These are phyloP conservation scores for Nigrospora sphaerica DNA, from an alignment of 2,329 filamentous ascomycete species.

Conservation along the genomic window DNA sequence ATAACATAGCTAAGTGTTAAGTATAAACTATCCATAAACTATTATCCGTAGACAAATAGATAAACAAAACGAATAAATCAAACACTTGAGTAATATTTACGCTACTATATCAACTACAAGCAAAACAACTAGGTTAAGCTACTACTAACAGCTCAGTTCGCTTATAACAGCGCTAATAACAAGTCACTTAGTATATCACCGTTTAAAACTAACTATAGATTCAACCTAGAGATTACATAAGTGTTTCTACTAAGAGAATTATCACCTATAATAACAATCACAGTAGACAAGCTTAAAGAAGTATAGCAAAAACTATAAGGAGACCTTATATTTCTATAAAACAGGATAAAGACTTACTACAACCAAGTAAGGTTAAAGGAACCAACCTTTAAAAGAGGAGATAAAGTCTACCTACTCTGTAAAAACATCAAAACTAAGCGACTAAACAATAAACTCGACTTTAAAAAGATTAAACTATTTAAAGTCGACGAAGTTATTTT, in stretches of 20 bases:
- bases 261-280: background rate
- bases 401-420: no score
- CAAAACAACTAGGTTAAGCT: no score
- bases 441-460: no score
- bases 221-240: background rate
- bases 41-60: slow-evolving; percentile 4
- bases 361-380: background rate
- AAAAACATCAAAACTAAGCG: no score
- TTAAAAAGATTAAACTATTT: no score
- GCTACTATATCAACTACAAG: no score
- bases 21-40: background rate
- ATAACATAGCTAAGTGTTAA: background rate
- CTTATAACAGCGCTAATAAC: no score
- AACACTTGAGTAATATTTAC: no score
- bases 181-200: slow-evolving; percentile 1
- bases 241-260: background rate
- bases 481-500: background rate
- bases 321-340: background rate
- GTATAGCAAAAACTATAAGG: background rate
- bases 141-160: no score
- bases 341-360: background rate
- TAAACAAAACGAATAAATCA: slow-evolving; percentile 4
- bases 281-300: background rate
- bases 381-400: no score
- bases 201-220: background rate